phyloP scores from a whole-genome alignment of 768 basidiomycete genomes.

The Leucosporidium scottii region DNA sequence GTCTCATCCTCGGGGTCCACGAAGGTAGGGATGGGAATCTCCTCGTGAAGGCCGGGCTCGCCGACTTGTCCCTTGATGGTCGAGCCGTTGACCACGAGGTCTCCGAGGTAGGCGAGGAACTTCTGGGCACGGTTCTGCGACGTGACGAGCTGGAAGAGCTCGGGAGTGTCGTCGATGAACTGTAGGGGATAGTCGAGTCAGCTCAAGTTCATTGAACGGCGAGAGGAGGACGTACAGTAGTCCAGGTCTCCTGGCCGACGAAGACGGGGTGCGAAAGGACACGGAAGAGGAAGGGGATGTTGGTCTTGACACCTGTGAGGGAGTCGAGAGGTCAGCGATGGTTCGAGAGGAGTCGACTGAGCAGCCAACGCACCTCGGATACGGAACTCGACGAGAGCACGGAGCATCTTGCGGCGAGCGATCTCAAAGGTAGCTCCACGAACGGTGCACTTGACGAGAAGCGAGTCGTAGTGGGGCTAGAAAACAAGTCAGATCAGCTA shows the following conservation, averaged over 20 bases:
- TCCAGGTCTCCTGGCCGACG: conserved; percentile 96
- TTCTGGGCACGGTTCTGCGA: conserved; percentile 98
- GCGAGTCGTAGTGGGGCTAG: conserved; percentile 94
- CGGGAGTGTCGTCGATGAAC: conserved; percentile 99
- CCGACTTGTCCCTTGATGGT: conserved; percentile 94
- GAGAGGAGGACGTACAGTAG: conserved; percentile 55
- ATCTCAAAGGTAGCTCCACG: conserved; percentile 98
- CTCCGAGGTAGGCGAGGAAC: conserved; percentile 90
- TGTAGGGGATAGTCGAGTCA: conserved; percentile 38
- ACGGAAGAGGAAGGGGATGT: conserved; percentile 98
- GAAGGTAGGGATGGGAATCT: conserved; percentile 74
- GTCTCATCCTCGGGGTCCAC: conserved; percentile 66
- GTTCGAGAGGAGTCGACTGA: neutral
- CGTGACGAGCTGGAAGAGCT: conserved; percentile 95
- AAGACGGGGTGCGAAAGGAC: conserved; percentile 94
- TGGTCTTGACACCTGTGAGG: conserved; percentile 57
- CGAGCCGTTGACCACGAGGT: conserved; percentile 95
- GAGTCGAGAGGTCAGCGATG: neutral
- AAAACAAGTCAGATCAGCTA: conserved; percentile 24
- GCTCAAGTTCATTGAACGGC: neutral
- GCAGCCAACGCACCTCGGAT: conserved; percentile 64
- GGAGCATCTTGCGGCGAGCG: conserved; percentile 96
- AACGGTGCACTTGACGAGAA: conserved; percentile 92
- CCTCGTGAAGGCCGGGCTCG: conserved; percentile 86
- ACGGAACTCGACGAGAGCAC: conserved; percentile 98